Base-by-base conservation (phyloP, 768 basidiomycete species). In the Leccinum longicurvipes region DNA sequence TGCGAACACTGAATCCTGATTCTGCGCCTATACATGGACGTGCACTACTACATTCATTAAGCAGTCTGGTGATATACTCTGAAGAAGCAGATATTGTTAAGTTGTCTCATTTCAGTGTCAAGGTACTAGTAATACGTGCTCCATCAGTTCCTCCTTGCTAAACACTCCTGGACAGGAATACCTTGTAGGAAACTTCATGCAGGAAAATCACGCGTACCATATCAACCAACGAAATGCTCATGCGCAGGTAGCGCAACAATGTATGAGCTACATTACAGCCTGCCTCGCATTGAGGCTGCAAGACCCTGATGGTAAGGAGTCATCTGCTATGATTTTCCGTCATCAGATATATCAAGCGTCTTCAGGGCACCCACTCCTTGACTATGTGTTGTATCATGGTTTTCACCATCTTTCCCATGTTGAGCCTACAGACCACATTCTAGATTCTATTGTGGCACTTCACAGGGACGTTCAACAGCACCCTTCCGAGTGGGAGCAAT, bases 121-220 rank as follows among this genome's bases (percentile, higher is more conserved):
- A 44, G 42, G 42, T 44, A 44, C 11, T 2, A 19, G 0, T 19
- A n/a, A n/a, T n/a, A 39, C 1, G 2, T 0, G 17, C 4, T 10
- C 2, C 0, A 39, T 19, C n/a, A 10, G 36, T 39, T 39, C 4
- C 2, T 0, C n/a, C 10, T 36, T 19, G n/a, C 36, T 39, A 39
- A 39, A 2, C 10, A 39, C 0, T 5, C n/a, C 2, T 11, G n/a
- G n/a, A 19, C 0, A 39, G 36, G 9, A 39, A 39, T 39, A 39
- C n/a, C n/a, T 39, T 19, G n/a, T 19, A 0, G 36, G 36, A n/a
- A 11, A 39, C 4, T 4, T 11, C 0, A 0, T 11, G 4, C 0
- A 19, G 0, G 10, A 5, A 19, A 19, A 39, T 19, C 36, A 2
- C 10, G 3, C 1, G n/a, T 19, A 10, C 2, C 36, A 19, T 39